Evolutionary conservation across 257 asterid species (phyloP).

Genomic region (Capsicum pubescens): DNA sequence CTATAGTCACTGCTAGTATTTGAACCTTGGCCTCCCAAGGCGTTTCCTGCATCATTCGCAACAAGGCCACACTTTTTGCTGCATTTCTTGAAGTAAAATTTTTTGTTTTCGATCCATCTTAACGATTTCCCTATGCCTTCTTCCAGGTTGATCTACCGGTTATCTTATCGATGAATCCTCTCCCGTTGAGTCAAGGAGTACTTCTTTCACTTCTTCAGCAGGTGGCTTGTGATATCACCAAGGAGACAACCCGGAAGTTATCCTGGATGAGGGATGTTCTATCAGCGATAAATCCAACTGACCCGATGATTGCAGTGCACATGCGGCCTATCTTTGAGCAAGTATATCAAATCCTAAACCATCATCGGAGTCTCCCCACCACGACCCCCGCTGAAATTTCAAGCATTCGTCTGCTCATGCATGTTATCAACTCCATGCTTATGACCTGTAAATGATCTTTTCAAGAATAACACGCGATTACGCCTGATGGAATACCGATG

Average conservation of each 20-base stretch:
- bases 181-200: slow-evolving; percentile 96
- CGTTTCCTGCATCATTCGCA: not conserved
- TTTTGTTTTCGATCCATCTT: not conserved
- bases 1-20: not conserved
- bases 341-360: slow-evolving; percentile 82
- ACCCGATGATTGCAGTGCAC: slow-evolving; percentile 74
- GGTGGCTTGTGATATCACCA: slow-evolving; percentile 77
- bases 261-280: slow-evolving; percentile 91
- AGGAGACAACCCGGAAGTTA: slow-evolving; percentile 68
- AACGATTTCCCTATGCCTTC: not conserved
- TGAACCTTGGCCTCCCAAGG: not conserved
- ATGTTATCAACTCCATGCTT: slow-evolving; percentile 88
- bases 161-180: slow-evolving; percentile 68
- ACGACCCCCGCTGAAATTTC: slow-evolving; percentile 55
- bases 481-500: not conserved
- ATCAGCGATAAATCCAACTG: slow-evolving; percentile 74
- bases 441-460: slow-evolving; percentile 69
- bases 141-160: slow-evolving; percentile 77
- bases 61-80: not conserved
- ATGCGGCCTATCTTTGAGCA: slow-evolving; percentile 94
- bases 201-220: slow-evolving; percentile 93
- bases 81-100: not conserved
- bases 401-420: slow-evolving; percentile 78
- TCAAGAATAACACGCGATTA: not conserved
- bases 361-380: slow-evolving; percentile 75